phyloP scores from a whole-genome alignment of 2,329 filamentous ascomycete genomes.

The Alternaria rosae region DNA sequence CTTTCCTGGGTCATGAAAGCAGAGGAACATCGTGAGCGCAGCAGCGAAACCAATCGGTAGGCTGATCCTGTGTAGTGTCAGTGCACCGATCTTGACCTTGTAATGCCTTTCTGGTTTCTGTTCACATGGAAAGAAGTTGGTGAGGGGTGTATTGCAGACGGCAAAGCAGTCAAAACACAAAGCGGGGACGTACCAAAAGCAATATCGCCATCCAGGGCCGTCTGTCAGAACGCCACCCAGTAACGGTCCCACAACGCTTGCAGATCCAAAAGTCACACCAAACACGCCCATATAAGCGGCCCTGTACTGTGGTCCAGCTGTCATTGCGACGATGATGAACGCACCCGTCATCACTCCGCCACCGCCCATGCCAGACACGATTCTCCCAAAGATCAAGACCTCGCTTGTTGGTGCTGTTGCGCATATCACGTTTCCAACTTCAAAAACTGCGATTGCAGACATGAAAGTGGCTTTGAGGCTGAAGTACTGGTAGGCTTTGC shows the following conservation, averaged over 20 bases:
- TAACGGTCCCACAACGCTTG: conserved; percentile 52
- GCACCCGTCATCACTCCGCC: conserved; percentile 50
- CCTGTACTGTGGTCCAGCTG: conserved; percentile 49
- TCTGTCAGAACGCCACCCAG: conserved; percentile 55
- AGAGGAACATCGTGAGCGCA: conserved; percentile 30
- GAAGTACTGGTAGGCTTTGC: conserved; percentile 58
- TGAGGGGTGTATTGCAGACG: neutral
- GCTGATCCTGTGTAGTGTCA: conserved; percentile 44
- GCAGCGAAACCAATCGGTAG: conserved; percentile 54
- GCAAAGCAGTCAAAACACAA: neutral
- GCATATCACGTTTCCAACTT: conserved; percentile 65
- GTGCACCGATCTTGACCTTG: neutral
- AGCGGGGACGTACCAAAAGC: conserved; percentile 37
- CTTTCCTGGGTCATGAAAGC: conserved; percentile 26
- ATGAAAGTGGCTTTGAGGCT: conserved; percentile 52
- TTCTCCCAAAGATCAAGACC: conserved; percentile 52
- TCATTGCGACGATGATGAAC: conserved; percentile 56
- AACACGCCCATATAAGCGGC: conserved; percentile 49
- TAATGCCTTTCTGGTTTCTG: no score
- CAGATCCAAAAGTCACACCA: conserved; percentile 48
- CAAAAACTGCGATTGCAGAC: conserved; percentile 57
- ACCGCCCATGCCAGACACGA: conserved; percentile 52
- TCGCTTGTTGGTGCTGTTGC: conserved; percentile 41
- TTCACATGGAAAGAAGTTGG: neutral
- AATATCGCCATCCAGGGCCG: conserved; percentile 52